Conservation (phyloP, 768 basidiomycete species). For the Mrakia frigida region DNA sequence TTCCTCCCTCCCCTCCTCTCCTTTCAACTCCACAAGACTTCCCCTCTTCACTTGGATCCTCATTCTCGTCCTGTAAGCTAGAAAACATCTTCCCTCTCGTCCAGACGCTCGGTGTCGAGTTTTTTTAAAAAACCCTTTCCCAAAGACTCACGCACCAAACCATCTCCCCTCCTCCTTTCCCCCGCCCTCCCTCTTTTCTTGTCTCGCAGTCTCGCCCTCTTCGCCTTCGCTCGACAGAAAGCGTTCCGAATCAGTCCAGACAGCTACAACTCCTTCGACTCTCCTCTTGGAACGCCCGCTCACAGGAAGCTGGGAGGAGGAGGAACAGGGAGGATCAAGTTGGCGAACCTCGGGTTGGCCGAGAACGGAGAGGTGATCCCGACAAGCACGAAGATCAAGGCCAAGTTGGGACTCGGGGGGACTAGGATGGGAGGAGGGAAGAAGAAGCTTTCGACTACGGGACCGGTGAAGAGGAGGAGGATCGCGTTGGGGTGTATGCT, state of each 20-base stretch:
- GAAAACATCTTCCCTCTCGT: background rate
- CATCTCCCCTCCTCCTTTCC: background rate
- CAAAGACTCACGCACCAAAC: background rate
- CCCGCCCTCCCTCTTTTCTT: background rate
- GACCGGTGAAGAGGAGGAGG: slow-evolving; percentile 10
- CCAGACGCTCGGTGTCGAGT: too few relatives aligned
- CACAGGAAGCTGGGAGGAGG: background rate
- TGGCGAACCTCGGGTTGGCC: background rate
- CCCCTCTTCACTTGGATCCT: slow-evolving; percentile 8
- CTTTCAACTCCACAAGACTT: background rate
- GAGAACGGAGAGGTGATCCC: background rate
- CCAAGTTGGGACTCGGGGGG: background rate
- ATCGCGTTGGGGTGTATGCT: background rate
- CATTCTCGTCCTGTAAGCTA: slow-evolving; percentile 7
- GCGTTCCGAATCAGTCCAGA: background rate
- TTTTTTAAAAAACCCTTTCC: too few relatives aligned
- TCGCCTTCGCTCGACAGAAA: background rate
- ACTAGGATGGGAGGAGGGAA: background rate
- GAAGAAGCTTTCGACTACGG: background rate
- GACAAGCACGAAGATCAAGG: background rate
- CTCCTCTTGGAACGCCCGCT: background rate
- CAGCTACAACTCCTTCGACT: slow-evolving; percentile 11
- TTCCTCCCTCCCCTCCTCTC: background rate
- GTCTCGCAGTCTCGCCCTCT: slow-evolving; percentile 5
- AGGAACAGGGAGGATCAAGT: background rate